phyloP scores from a whole-genome alignment of 768 basidiomycete species.

The Lactarius deliciosus region DNA sequence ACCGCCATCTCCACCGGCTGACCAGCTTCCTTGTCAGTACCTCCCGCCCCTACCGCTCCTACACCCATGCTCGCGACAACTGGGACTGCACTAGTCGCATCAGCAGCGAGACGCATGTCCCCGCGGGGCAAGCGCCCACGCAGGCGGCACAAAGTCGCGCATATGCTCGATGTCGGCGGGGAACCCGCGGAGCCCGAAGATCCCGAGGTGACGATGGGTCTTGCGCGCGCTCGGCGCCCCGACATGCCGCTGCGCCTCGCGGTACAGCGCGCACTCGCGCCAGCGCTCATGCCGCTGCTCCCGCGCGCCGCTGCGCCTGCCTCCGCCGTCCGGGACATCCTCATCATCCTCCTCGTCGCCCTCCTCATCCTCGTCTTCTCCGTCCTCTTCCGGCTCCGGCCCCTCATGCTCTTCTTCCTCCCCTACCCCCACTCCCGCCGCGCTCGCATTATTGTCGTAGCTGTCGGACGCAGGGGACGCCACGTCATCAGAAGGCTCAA shows the following conservation, averaged over 20 bases:
- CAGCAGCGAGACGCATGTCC: conserved; percentile 17
- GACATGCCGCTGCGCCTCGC: conserved; percentile 51
- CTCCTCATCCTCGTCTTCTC: conserved; percentile 5
- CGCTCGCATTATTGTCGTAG: conserved; percentile 17
- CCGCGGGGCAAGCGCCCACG: conserved; percentile 40
- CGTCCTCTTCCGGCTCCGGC: conserved; percentile 12
- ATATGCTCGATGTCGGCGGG: conserved; percentile 45
- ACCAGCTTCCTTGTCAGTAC: neutral
- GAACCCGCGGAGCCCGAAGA: conserved; percentile 61
- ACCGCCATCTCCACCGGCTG: neutral
- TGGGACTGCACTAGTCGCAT: neutral
- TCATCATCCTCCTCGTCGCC: neutral
- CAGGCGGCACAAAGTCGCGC: conserved; percentile 57
- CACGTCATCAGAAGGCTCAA: conserved; percentile 25
- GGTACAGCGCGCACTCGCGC: conserved; percentile 38
- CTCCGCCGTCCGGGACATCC: neutral
- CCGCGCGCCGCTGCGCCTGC: neutral
- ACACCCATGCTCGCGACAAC: neutral
- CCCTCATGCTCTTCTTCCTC: conserved; percentile 4
- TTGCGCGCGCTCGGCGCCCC: conserved; percentile 46
- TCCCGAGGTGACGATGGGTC: conserved; percentile 52
- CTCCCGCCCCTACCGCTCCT: neutral
- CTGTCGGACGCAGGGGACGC: conserved; percentile 24
- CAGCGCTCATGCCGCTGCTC: neutral
- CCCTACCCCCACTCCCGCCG: neutral